Evolutionary conservation across 225 moss, liverwort and hornwort genomes (phyloP).

Genomic region (Pseudisothecium myosuroides): DNA sequence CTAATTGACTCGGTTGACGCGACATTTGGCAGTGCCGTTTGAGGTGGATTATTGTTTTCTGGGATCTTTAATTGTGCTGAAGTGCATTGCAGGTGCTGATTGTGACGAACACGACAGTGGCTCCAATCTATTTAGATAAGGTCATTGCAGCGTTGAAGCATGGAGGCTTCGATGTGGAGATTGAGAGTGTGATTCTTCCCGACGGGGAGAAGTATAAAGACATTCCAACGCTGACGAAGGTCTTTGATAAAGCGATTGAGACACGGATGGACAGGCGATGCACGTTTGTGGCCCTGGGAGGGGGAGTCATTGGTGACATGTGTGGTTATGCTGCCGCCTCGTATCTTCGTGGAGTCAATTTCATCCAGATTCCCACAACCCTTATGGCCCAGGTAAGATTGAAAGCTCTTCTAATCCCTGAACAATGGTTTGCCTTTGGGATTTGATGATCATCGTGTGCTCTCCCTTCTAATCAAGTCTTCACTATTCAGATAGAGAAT

Average conservation of each 20-base stretch:
- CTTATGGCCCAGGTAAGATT: slow-evolving; percentile 83
- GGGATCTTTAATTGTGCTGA: background rate
- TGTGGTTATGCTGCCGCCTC: slow-evolving; percentile 99
- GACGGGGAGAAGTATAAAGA: slow-evolving; percentile 91
- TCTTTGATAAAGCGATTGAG: slow-evolving; percentile 88
- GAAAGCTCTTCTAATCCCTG: background rate
- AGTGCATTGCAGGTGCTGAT: slow-evolving; percentile 52
- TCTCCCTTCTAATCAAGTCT: background rate
- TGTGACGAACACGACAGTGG: slow-evolving; percentile 81
- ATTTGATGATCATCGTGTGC: background rate
- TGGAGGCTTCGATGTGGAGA: slow-evolving; percentile 62
- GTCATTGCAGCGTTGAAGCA: slow-evolving; percentile 56
- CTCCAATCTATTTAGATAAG: slow-evolving; percentile 68
- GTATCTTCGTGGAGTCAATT: slow-evolving; percentile 93
- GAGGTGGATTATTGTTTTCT: background rate
- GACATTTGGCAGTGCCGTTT: background rate
- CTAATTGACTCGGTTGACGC: background rate
- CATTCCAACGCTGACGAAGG: slow-evolving; percentile 63
- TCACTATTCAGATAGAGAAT: background rate
- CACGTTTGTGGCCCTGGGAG: slow-evolving; percentile 92
- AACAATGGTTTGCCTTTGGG: background rate
- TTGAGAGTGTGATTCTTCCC: slow-evolving; percentile 78
- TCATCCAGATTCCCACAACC: slow-evolving; percentile 96
- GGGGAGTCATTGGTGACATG: slow-evolving; percentile 98
- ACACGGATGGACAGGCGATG: slow-evolving; percentile 94